These are phyloP conservation scores for Rhodotorula sp. DNA, from an alignment of 1,284 basidiomycete species.

Conservation along the genomic window DNA sequence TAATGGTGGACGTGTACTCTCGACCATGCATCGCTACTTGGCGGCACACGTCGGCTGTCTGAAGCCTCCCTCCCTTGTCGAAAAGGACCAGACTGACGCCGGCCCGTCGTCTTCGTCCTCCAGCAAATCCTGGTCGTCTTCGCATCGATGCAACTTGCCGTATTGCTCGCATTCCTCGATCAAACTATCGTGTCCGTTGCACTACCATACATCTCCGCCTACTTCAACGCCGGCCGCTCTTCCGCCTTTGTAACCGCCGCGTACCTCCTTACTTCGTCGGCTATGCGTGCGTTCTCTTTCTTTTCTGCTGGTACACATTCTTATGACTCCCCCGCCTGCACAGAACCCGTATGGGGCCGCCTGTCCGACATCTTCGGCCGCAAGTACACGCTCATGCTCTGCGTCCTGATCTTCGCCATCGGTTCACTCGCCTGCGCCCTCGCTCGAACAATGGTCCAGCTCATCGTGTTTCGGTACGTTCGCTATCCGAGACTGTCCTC, in stretches of 20 bases:
- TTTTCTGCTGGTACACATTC: too few species aligned
- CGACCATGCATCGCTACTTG: too few species aligned
- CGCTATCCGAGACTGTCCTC: conserved; percentile 56
- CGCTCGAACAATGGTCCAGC: conserved; percentile 62
- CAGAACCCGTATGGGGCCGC: conserved; percentile 61
- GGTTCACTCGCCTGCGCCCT: conserved; percentile 57
- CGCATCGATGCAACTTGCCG: conserved; percentile 46
- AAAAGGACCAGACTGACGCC: too few species aligned
- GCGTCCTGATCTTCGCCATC: conserved; percentile 59
- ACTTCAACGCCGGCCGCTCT: conserved; percentile 66
- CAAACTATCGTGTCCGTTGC: conserved; percentile 58
- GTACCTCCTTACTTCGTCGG: conserved; percentile 64
- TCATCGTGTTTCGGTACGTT: conserved; percentile 65
- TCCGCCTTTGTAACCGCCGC: conserved; percentile 68
- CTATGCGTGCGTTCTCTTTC: conserved; percentile 53
- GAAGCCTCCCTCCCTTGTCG: too few species aligned
- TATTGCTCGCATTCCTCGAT: conserved; percentile 58
- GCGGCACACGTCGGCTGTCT: too few species aligned
- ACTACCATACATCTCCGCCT: conserved; percentile 55
- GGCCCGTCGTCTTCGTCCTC: not conserved
- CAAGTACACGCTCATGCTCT: conserved; percentile 58
- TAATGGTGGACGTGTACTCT: too few species aligned
- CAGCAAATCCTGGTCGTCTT: conserved; percentile 27
- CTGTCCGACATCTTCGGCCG: conserved; percentile 74
- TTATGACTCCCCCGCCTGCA: too few species aligned